A percentile compares a stretch with the other conserved stretches of the same genome.
These are phyloP conservation scores for Phalaenopsis equestris DNA, from an alignment of 106 monocot genomes.

Conservation along the genomic window DNA sequence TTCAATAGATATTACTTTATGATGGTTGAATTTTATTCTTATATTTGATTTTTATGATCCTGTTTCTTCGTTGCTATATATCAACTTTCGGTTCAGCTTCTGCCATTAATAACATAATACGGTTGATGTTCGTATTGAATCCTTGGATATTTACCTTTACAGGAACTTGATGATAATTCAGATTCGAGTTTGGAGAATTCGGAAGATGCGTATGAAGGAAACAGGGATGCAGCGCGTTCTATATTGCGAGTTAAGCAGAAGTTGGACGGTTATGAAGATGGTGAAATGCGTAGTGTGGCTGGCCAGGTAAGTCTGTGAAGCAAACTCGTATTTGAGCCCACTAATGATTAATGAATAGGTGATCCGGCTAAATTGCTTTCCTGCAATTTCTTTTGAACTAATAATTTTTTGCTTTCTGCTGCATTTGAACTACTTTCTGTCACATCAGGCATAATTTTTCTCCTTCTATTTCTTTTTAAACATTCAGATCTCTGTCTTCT, in stretches of 20 bases:
- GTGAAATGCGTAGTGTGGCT: conserved; percentile 87
- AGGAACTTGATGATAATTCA: conserved; percentile 70
- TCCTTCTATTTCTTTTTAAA: not conserved
- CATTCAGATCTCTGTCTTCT: too few relatives aligned
- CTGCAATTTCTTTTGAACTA: not conserved
- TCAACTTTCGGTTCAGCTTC: not conserved
- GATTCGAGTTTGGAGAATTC: conserved; percentile 64
- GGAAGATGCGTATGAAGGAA: conserved; percentile 82
- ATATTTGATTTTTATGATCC: not conserved
- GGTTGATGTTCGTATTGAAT: not conserved
- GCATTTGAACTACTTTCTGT: not conserved
- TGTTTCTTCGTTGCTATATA: not conserved
- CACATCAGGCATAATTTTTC: not conserved
- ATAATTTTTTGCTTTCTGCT: too few relatives aligned
- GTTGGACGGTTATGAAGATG: conserved; percentile 92
- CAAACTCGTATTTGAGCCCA: not conserved
- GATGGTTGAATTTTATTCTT: too few relatives aligned
- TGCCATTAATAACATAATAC: not conserved
- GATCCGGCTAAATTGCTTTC: not conserved
- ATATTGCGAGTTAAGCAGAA: conserved; percentile 84
- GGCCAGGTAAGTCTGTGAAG: conserved; percentile 56
- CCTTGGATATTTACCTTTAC: conserved; percentile 5
- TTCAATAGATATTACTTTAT: too few relatives aligned
- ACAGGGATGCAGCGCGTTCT: conserved; percentile 97
- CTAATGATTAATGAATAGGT: not conserved